Conservation (phyloP, 257 asterid species). For the Petunia axillaris region DNA sequence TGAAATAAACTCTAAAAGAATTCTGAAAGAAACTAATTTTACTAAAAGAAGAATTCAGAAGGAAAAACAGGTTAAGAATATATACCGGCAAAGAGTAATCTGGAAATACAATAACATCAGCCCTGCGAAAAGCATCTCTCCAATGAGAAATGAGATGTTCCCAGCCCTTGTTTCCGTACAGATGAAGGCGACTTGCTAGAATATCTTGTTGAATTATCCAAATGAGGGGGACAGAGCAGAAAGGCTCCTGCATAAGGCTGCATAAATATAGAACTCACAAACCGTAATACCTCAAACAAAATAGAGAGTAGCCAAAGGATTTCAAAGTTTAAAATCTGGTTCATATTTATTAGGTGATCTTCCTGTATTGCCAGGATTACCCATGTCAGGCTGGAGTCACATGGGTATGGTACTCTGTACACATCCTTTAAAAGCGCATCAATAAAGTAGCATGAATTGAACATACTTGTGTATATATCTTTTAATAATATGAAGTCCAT, state of each 20-base stretch:
- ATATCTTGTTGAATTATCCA: constrained; percentile 95
- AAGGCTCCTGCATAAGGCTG: constrained; percentile 99
- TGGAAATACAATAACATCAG: constrained; percentile 87
- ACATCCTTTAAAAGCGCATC: background rate
- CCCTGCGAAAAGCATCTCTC: constrained; percentile 75
- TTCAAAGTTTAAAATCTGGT: background rate
- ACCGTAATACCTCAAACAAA: constrained; percentile 52
- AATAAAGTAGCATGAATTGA: background rate
- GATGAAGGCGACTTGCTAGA: constrained; percentile 75
- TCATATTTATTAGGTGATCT: constrained; percentile 11
- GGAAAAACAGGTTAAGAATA: constrained; percentile 28
- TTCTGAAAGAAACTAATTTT: background rate
- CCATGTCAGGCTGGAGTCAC: background rate
- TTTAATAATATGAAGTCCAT: background rate
- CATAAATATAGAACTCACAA: constrained; percentile 82
- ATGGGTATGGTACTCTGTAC: constrained; percentile 6
- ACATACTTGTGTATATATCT: background rate
- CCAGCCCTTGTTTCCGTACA: constrained; percentile 71
- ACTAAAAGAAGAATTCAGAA: background rate
- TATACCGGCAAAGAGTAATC: constrained; percentile 86
- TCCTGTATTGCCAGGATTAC: background rate
- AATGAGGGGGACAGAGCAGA: constrained; percentile 93
- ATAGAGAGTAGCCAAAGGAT: background rate
- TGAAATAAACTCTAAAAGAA: background rate
- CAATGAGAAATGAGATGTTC: constrained; percentile 75